Conservation (phyloP, 345 rosid genomes). For the Moricandia moricandioides region DNA sequence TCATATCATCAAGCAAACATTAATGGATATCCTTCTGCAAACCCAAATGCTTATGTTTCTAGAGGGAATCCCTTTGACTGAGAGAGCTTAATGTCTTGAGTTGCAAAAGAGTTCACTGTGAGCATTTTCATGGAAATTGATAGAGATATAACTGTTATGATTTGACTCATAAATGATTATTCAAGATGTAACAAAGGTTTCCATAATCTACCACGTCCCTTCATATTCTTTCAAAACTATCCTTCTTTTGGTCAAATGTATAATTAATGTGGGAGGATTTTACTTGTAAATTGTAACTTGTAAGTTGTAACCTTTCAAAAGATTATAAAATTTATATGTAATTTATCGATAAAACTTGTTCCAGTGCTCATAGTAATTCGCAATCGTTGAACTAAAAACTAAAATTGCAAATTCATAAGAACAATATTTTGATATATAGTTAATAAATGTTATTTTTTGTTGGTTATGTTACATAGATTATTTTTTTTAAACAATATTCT, state of each 20-base stretch:
- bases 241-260: slow-evolving; percentile 15
- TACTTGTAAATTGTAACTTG: not conserved
- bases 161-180: not conserved
- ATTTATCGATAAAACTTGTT: not conserved
- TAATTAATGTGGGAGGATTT: not conserved
- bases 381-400: not conserved
- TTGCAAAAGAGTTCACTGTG: not conserved
- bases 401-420: not conserved
- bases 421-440: not conserved
- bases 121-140: not conserved
- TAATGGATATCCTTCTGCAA: slow-evolving; percentile 36
- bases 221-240: not conserved
- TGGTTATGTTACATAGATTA: not conserved
- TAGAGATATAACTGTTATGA: not conserved
- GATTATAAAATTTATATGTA: not conserved
- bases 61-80: slow-evolving; percentile 69
- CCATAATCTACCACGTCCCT: not conserved
- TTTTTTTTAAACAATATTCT: too few species aligned
- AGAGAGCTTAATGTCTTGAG: not conserved
- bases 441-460: not conserved
- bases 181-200: not conserved
- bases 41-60: slow-evolving; percentile 38
- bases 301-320: not conserved
- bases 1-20: slow-evolving; percentile 30
- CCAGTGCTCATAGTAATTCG: not conserved